Evolutionary conservation across 768 basidiomycete species (phyloP), one percentile per base, ranked within the genome.

Genomic region (Psilocybe sp.): DNA sequence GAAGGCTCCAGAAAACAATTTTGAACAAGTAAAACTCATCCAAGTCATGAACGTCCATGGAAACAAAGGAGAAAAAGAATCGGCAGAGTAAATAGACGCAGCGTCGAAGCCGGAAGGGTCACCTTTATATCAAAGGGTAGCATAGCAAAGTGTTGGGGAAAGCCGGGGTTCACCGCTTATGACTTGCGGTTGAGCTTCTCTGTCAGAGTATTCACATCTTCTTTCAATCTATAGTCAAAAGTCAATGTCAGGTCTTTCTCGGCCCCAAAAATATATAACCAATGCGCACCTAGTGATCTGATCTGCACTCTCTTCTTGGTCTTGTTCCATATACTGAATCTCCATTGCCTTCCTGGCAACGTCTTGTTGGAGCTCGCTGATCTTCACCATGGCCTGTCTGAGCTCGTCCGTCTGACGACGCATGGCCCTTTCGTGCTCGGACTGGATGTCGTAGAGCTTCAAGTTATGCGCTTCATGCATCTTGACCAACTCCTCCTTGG

Each of bases 391-490:
- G 11, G 81, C 70, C 9, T 65, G 67, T 33, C 85, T 82, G 7
- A 90, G 73, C 59, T 89, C 78, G 33, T 78, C 77, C 60, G 69
- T 75, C 44, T 85, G 47, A 35, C 57, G 71, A 56, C 78, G 79
- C 42, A 82, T 62, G 20, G 70, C 71, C 56, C 82, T 83, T 28
- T 83, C 81, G 59, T 88, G 81, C 16, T 78, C 80, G 13, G 84
- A 82, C 62, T 86, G 75, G 47, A 92, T 55, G 66, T 92, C 89
- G 45, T 84, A 71, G 56, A 94, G 63, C 71, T 87, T 92, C 54
- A 86, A 73, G 63, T 87, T 89, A 65, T 94, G 92, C 5, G 92
- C 92, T 64, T 90, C 87, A 55, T 93, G 87, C 61, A 89, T 68
- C 60, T 76, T 79, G 63, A 84, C 81, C 36, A 94, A 68, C 49